Conservation (phyloP, 2,329 filamentous ascomycete species). For the Aspergillus awamori region DNA sequence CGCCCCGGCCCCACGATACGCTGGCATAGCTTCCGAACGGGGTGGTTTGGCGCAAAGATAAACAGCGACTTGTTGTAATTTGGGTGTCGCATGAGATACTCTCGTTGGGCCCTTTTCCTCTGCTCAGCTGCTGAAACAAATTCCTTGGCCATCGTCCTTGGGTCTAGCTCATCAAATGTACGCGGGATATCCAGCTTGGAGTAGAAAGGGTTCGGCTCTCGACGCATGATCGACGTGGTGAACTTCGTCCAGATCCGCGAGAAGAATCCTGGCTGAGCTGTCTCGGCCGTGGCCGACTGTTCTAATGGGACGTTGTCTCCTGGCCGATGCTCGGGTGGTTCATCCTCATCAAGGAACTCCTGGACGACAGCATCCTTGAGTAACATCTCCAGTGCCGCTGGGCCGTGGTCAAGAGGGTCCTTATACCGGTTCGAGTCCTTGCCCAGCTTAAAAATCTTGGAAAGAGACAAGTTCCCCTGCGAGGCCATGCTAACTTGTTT, state of each 20-base stretch:
- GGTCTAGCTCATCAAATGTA: constrained; percentile 77
- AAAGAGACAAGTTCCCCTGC: constrained; percentile 68
- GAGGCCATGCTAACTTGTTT: constrained; percentile 75
- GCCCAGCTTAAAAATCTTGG: constrained; percentile 64
- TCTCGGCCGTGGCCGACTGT: constrained; percentile 39
- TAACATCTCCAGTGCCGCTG: constrained; percentile 91
- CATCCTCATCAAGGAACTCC: constrained; percentile 83
- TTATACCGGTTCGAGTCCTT: constrained; percentile 63
- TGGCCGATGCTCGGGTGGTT: constrained; percentile 31
- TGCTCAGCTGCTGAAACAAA: constrained; percentile 81
- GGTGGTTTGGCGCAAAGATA: constrained; percentile 78
- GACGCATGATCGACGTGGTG: constrained; percentile 58
- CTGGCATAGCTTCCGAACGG: constrained; percentile 80
- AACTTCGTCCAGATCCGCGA: constrained; percentile 66
- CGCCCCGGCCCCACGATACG: constrained; percentile 87
- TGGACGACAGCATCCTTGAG: constrained; percentile 93
- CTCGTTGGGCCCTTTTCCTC: constrained; percentile 83
- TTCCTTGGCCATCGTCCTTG: constrained; percentile 84
- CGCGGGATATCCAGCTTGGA: constrained; percentile 72
- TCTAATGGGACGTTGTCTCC: constrained; percentile 34
- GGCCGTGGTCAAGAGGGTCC: constrained; percentile 90
- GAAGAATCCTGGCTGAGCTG: constrained; percentile 60
- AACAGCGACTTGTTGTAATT: constrained; percentile 92
- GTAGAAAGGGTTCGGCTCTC: constrained; percentile 94
- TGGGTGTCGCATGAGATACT: constrained; percentile 84